Conservation (phyloP, 345 rosid genomes). For the Carallia brachiata region DNA sequence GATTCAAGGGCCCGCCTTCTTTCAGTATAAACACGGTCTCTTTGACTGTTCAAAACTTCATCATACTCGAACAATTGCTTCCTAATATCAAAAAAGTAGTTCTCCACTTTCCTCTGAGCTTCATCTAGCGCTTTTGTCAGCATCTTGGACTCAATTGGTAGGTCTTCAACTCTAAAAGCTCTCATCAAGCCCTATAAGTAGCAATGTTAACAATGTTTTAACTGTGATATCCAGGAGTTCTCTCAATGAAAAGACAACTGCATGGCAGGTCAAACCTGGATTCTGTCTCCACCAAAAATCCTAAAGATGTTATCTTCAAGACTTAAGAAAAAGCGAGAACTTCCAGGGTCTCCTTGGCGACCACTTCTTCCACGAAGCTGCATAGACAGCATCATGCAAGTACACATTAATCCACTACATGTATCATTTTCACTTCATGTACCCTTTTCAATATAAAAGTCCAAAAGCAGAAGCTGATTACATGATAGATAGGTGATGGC, state of each 20-base stretch:
- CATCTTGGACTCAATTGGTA: slow-evolving; percentile 92
- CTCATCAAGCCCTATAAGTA: slow-evolving; percentile 84
- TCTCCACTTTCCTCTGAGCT: slow-evolving; percentile 97
- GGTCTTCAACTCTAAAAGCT: slow-evolving; percentile 95
- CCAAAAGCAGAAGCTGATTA: neutral
- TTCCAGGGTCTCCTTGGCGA: slow-evolving; percentile 97
- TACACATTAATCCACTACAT: too few species aligned
- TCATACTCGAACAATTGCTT: slow-evolving; percentile 93
- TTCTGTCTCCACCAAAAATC: slow-evolving; percentile 88
- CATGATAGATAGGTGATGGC: neutral
- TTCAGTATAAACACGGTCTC: slow-evolving; percentile 94
- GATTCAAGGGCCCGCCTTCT: slow-evolving; percentile 94
- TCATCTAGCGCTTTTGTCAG: slow-evolving; percentile 93
- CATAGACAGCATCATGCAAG: slow-evolving; percentile 16
- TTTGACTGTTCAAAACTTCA: slow-evolving; percentile 94
- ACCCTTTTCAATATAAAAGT: neutral
- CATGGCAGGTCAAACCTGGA: slow-evolving; percentile 60
- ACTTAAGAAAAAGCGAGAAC: slow-evolving; percentile 96
- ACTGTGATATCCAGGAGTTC: slow-evolving; percentile 3
- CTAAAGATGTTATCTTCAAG: slow-evolving; percentile 97
- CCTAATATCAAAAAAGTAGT: slow-evolving; percentile 87
- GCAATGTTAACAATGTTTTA: slow-evolving; percentile 17
- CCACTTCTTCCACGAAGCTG: slow-evolving; percentile 95
- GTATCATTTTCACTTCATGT: too few species aligned
- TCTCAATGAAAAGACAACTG: slow-evolving; percentile 13